Base-by-base conservation (phyloP, 2,329 filamentous ascomycete species). In the Venturia pyrina region DNA sequence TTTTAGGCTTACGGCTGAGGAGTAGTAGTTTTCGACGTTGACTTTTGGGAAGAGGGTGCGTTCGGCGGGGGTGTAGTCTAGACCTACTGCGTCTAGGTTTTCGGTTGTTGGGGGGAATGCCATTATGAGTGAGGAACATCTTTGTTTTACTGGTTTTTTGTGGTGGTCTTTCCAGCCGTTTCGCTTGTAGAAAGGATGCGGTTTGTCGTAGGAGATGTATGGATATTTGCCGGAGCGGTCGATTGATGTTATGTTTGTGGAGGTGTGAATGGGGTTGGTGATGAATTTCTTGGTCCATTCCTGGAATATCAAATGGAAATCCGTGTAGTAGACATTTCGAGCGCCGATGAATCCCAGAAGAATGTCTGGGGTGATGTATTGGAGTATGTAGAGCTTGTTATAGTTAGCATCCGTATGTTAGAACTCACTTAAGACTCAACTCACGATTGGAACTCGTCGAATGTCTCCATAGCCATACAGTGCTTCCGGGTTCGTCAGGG, bases 301-400 rank as follows among this genome's bases (percentile, higher is more conserved):
- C 10, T 72, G 69, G 50, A 72, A 76, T 63, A 76, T 73, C 66
- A 73, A 73, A 67, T 76, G 71, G 65, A 76, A 76, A 65, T 76
- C 75, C 62, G 63, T 74, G 68, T 75, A 75, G 69, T 75, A 76
- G 10, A 74, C 75, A 32, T 71, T 68, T 66, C 73, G 74, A n/a
- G 72, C 65, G 15, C 75, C 75, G 56, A 75, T 69, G 66, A 76
- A 76, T 17, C 71, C 74, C 15, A 72, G 74, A 10, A 76, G 67
- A n/a, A 76, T 71, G 63, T 76, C 75, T 19, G 75, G 75, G 2
- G 74, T 75, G 37, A 76, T 74, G 70, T 76, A 76, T 66, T 75
- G 72, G 48, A 76, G 68, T 64, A 75, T 72, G 69, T 76, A 76
- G 34, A 76, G 72, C 75, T 76, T 66, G 28, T 13, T 46, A 68